Conservation (phyloP, 2,329 filamentous ascomycete genomes). For the Penicillium sp. region DNA sequence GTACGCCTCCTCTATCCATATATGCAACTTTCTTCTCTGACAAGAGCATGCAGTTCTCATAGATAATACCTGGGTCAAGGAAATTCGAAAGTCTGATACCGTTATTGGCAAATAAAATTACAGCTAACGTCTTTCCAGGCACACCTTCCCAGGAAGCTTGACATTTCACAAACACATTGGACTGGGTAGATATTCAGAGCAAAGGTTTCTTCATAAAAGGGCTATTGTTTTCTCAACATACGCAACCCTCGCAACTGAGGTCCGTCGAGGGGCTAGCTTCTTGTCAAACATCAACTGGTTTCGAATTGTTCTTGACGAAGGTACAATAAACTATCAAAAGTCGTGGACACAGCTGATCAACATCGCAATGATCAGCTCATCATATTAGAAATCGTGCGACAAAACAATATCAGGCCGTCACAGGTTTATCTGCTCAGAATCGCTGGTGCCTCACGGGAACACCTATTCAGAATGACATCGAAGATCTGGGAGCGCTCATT, state of each 20-base stretch:
- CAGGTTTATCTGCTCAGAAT: conserved; percentile 46
- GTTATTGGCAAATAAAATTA: too few species aligned
- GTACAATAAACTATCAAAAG: conserved; percentile 27
- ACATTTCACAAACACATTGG: not conserved
- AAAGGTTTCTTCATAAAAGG: not conserved
- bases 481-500: conserved; percentile 58
- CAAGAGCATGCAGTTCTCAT: not conserved
- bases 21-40: not conserved
- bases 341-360: not conserved
- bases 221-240: not conserved
- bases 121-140: not conserved
- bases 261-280: conserved; percentile 35
- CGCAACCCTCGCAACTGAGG: not conserved
- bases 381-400: conserved; percentile 56
- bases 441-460: conserved; percentile 61
- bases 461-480: conserved; percentile 59
- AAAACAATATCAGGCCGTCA: conserved; percentile 48
- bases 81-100: not conserved
- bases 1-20: conserved; percentile 31
- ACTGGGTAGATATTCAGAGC: not conserved
- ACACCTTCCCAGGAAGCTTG: not conserved
- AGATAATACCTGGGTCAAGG: conserved; percentile 1
- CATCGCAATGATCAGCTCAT: conserved; percentile 46
- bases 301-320: conserved; percentile 53
- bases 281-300: conserved; percentile 50